A percentile compares a stretch with the other conserved stretches of the same genome.
Conservation (phyloP, 257 asterid genomes). For the Gardenia jasminoides region DNA sequence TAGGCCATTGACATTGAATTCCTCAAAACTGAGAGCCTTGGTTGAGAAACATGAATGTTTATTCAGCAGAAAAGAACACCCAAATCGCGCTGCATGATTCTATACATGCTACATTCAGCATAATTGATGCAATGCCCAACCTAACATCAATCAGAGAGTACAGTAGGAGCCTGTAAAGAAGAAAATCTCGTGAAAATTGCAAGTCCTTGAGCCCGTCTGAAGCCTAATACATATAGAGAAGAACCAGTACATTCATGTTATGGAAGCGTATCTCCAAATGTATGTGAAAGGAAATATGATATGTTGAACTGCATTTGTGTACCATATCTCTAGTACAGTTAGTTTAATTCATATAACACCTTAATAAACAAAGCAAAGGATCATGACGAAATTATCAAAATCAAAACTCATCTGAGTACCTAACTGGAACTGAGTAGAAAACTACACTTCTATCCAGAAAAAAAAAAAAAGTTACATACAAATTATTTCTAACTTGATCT, state of each 20-base stretch:
- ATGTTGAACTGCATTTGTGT: neutral
- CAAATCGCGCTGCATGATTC: neutral
- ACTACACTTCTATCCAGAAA: neutral
- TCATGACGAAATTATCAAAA: neutral
- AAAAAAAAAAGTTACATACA: neutral
- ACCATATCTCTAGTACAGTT: neutral
- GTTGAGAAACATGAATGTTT: neutral
- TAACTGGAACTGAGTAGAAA: neutral
- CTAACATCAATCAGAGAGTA: neutral
- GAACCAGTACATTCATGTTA: neutral
- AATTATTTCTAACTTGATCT: neutral
- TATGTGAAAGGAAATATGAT: no score
- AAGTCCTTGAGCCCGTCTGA: neutral
- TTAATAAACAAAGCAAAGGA: neutral
- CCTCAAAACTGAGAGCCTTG: neutral
- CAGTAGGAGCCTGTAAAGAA: neutral
- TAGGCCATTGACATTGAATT: neutral
- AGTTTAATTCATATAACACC: neutral
- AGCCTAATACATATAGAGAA: neutral
- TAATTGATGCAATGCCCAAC: neutral
- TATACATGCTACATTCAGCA: neutral
- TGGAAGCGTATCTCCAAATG: no score
- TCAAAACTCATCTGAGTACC: neutral
- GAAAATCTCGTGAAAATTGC: neutral
- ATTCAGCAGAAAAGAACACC: neutral